phyloP scores from a whole-genome alignment of 108 stramenopile species.

The Phaeodactylum tricornutum region DNA sequence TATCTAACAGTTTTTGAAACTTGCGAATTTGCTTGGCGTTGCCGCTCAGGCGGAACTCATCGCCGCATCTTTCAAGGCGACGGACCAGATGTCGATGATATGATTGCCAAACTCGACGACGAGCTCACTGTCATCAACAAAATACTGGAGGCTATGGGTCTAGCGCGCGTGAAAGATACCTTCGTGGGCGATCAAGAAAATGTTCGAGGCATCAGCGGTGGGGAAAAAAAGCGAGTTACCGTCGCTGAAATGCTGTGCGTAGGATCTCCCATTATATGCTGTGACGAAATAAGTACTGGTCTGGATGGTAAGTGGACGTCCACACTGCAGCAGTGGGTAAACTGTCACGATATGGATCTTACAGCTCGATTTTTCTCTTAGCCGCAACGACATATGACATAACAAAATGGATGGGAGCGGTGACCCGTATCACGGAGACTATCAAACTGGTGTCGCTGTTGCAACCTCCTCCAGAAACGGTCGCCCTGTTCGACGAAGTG shows the following conservation, averaged over 20 bases:
- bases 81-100: conserved; percentile 8
- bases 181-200: conserved; percentile 60
- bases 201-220: conserved; percentile 80
- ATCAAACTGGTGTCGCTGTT: conserved; percentile 64
- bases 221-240: conserved; percentile 83
- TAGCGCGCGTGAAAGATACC: conserved; percentile 53
- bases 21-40: conserved; percentile 59
- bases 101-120: conserved; percentile 20
- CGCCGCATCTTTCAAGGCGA: background rate
- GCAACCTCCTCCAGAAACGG: conserved; percentile 89
- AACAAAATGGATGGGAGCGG: conserved; percentile 29
- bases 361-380: background rate
- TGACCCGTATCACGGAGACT: conserved; percentile 13
- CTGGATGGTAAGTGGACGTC: conserved; percentile 39
- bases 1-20: conserved; percentile 76
- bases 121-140: conserved; percentile 10
- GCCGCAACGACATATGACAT: conserved; percentile 80
- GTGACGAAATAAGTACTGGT: conserved; percentile 72
- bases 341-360: background rate
- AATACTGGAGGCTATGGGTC: conserved; percentile 40
- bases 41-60: conserved; percentile 40
- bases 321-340: background rate
- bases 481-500: conserved; percentile 78
- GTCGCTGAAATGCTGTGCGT: conserved; percentile 69
- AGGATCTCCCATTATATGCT: conserved; percentile 23